Base-by-base conservation (phyloP, 148 eudicot species). In the Nepenthes gracilis region DNA sequence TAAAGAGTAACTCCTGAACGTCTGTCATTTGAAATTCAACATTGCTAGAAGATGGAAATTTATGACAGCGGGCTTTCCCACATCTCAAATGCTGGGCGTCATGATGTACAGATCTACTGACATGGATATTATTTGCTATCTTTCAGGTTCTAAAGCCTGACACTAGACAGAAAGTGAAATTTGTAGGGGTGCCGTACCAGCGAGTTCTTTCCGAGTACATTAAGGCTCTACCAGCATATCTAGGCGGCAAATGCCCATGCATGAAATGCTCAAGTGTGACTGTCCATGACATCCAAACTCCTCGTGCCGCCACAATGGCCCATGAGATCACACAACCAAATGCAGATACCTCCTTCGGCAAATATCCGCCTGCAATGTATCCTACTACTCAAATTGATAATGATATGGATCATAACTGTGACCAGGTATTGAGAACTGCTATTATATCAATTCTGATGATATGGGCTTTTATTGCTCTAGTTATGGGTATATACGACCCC, bases 201-300 rank as follows among this genome's bases (percentile, higher is more conserved):
- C 75, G 72, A 65, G 62, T 71, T 70, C 88, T 85, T 51, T 61
- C 62, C 32, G 88, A 83, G 70, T 66, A 75, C 63, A 71, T 88
- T 43, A 68, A 80, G 60, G 69, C 77, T 33, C 72, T 88, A 53
- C 96, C 96, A 43, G 64, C 83, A 43, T 88, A 75, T 79, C 86
- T 92, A 54, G 97, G 94, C 49, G 90, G 88, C 57, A 62, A 45
- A 57, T 92, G 96, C 78, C 67, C 56, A 12, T 92, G 97, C 67
- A 35, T 43, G 9, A 77, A 62, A 77, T 92, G 97, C 66, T 74
- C 70, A 36, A 78, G 75, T 55, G 62, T 61, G 14, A 56, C 23
- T 69, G 52, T 60, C 47, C 47, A 58, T 65, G 67, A 9, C 34
- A 60, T 36, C 36, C 68, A 38, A 56, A 51, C 47, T 12, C 60